phyloP scores from a whole-genome alignment of 345 rosid genomes.

The Ceriops zippeliana region DNA sequence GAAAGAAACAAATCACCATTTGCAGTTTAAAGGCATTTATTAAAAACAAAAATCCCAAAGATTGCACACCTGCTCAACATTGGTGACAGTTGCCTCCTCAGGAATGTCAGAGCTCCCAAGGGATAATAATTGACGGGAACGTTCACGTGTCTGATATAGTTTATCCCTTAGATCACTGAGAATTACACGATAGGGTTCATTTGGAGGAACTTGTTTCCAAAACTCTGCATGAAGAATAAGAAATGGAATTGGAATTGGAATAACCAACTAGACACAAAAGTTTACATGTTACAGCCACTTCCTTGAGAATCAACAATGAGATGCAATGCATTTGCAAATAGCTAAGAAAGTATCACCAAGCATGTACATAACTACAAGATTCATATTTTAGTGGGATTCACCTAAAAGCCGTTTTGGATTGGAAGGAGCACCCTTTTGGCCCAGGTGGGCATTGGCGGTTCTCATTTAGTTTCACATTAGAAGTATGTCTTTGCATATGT shows the following conservation, averaged over 20 bases:
- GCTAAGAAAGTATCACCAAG: too few species aligned
- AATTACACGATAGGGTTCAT: constrained; percentile 89
- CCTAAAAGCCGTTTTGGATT: too few species aligned
- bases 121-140: constrained; percentile 73
- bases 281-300: too few species aligned
- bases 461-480: too few species aligned
- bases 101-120: constrained; percentile 78
- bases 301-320: too few species aligned
- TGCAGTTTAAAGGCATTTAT: background rate
- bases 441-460: too few species aligned
- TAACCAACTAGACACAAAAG: background rate
- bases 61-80: constrained; percentile 61
- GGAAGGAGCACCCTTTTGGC: too few species aligned
- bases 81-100: constrained; percentile 66
- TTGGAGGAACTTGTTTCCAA: constrained; percentile 87
- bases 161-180: constrained; percentile 95
- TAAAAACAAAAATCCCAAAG: background rate
- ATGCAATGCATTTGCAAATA: too few species aligned
- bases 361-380: too few species aligned
- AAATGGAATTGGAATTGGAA: background rate
- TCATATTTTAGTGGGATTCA: too few species aligned
- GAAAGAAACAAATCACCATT: background rate
- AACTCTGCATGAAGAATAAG: constrained; percentile 46
- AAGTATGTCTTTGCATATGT: too few species aligned
- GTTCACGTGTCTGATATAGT: constrained; percentile 86